Percentiles rank a stretch among this genome's conserved stretches.
These are phyloP conservation scores for Schizopora paradoxa DNA, from an alignment of 1,284 basidiomycete genomes.

Conservation along the genomic window DNA sequence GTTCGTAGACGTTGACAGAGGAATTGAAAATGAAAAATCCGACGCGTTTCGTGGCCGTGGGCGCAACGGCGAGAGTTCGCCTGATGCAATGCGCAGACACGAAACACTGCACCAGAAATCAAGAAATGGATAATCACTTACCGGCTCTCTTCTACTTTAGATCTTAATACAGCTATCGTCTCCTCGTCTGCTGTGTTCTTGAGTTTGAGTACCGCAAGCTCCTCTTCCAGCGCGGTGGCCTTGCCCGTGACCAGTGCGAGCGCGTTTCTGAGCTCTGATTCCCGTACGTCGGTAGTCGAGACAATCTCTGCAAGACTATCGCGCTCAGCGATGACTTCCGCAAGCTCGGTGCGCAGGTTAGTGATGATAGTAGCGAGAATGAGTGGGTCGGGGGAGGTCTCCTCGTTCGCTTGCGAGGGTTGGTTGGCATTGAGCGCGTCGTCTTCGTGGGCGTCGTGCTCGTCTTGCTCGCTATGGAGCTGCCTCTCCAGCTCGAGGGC, in stretches of 20 bases:
- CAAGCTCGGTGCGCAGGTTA: conserved; percentile 56
- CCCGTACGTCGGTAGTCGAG: conserved; percentile 43
- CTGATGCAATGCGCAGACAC: not conserved
- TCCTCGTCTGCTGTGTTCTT: conserved; percentile 76
- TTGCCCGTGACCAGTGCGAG: conserved; percentile 59
- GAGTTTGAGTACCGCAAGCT: conserved; percentile 51
- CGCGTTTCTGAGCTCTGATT: conserved; percentile 55
- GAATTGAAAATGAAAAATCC: not conserved
- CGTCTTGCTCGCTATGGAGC: conserved; percentile 34
- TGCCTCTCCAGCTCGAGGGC: conserved; percentile 71
- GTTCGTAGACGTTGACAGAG: conserved; percentile 14
- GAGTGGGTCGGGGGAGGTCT: conserved; percentile 66
- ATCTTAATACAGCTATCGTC: conserved; percentile 71
- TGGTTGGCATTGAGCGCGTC: not conserved
- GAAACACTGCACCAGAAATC: not conserved
- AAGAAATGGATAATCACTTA: conserved; percentile 28
- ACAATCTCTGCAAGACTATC: conserved; percentile 54
- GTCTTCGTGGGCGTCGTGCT: conserved; percentile 8
- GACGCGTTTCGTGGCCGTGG: not conserved
- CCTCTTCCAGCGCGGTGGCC: conserved; percentile 53
- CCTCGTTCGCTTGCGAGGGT: conserved; percentile 33
- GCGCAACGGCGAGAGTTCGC: not conserved
- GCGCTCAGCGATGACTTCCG: conserved; percentile 59
- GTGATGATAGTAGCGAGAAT: conserved; percentile 69
- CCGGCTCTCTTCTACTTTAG: conserved; percentile 90